These are phyloP conservation scores for Chlamydomonas sp. DNA, from an alignment of 139 green algal species.

Conservation along the genomic window DNA sequence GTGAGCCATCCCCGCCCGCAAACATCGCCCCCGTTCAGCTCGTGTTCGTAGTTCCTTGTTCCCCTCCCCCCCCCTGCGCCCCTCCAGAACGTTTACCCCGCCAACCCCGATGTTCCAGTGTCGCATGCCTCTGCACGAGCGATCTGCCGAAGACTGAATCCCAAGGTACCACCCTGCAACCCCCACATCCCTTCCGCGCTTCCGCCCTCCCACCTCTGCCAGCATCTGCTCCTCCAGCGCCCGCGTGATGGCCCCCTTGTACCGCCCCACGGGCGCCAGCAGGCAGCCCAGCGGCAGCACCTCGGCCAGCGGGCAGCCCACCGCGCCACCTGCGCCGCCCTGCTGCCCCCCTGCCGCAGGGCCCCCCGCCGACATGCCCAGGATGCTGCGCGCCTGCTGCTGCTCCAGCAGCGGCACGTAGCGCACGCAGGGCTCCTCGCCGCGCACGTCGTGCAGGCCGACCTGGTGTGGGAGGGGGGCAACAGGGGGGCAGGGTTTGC, in stretches of 20 bases:
- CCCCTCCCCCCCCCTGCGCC: not conserved
- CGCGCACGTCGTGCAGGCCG: constrained; percentile 70
- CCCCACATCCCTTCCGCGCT: constrained; percentile 30
- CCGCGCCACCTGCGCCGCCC: not conserved
- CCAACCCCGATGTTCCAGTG: not conserved
- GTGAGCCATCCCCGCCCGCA: too few species aligned
- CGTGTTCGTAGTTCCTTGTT: too few species aligned
- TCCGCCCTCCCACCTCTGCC: constrained; percentile 11
- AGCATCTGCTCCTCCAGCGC: constrained; percentile 64
- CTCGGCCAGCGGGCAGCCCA: constrained; percentile 66
- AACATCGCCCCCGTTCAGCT: too few species aligned
- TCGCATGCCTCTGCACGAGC: too few species aligned
- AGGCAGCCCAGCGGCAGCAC: constrained; percentile 78
- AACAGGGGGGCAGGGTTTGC: not conserved
- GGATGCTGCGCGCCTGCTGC: not conserved
- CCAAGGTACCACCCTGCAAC: not conserved
- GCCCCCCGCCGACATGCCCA: too few species aligned
- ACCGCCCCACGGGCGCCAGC: constrained; percentile 71
- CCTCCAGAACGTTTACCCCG: not conserved
- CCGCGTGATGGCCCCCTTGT: constrained; percentile 69
- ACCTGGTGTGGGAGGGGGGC: constrained; percentile 50
- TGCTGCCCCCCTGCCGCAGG: not conserved
- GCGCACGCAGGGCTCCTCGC: constrained; percentile 47
- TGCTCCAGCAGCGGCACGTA: constrained; percentile 67
- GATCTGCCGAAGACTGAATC: too few species aligned